These are phyloP conservation scores for Metschnikowia vanudenii DNA, from an alignment of 805 yeast species.

Conservation along the genomic window DNA sequence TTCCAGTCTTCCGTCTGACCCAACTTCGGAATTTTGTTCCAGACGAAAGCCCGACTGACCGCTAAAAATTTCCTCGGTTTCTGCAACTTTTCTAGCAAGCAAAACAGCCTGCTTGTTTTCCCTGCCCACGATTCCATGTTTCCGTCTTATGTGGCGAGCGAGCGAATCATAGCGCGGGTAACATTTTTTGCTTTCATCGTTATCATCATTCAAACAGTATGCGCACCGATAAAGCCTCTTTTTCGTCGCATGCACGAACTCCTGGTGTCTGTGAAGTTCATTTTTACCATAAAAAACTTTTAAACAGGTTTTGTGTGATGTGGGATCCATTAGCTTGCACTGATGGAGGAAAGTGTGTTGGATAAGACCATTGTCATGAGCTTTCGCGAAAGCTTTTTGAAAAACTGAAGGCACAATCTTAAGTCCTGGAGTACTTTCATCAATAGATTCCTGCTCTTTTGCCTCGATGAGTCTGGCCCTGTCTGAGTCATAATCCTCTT, in stretches of 20 bases:
- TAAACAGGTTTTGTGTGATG: constrained; percentile 30
- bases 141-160: constrained; percentile 43
- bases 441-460: constrained; percentile 3
- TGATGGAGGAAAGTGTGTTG: constrained; percentile 30
- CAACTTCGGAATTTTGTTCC: background rate
- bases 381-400: constrained; percentile 13
- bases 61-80: constrained; percentile 12
- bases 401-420: constrained; percentile 13
- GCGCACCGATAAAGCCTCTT: constrained; percentile 42
- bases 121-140: constrained; percentile 44
- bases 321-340: constrained; percentile 40
- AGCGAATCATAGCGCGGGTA: constrained; percentile 46
- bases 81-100: constrained; percentile 43
- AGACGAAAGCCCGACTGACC: background rate
- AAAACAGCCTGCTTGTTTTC: constrained; percentile 45
- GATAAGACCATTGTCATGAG: constrained; percentile 11
- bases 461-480: constrained; percentile 6
- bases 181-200: constrained; percentile 36
- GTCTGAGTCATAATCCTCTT: constrained; percentile 10
- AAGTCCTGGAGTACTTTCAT: constrained; percentile 3
- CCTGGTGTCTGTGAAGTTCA: constrained; percentile 44
- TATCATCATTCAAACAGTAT: constrained; percentile 32
- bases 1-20: background rate
- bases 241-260: constrained; percentile 45
- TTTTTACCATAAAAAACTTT: constrained; percentile 45